Evolutionary conservation across 345 rosid genomes (phyloP).

Genomic region (Populus simonii): DNA sequence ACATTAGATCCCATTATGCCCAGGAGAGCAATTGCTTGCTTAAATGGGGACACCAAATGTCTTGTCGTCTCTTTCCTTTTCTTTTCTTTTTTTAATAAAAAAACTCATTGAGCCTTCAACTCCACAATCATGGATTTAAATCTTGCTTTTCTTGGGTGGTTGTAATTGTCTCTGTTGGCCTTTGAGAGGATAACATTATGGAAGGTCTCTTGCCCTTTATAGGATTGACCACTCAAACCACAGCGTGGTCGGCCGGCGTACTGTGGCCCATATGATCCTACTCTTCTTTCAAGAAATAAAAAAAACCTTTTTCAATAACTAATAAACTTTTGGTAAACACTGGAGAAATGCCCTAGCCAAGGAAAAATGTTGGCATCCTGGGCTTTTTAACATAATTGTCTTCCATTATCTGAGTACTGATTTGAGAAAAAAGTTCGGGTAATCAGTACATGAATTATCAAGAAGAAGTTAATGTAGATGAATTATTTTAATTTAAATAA

Average conservation of each 20-base stretch:
- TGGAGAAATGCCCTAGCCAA: background rate
- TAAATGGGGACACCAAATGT: conserved; percentile 21
- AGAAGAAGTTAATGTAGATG: too few relatives aligned
- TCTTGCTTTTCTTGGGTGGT: conserved; percentile 8
- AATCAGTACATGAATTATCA: too few relatives aligned
- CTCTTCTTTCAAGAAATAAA: background rate
- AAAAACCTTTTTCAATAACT: background rate
- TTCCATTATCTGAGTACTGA: too few relatives aligned
- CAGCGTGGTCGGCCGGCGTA: background rate
- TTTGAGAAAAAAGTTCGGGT: too few relatives aligned
- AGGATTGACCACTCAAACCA: conserved; percentile 7
- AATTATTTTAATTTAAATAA: too few relatives aligned
- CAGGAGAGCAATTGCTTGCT: background rate
- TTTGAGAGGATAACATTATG: conserved; percentile 19
- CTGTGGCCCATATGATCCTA: background rate
- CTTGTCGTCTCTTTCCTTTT: background rate
- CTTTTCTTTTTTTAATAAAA: too few relatives aligned
- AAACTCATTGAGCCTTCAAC: conserved; percentile 8
- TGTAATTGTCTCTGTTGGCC: conserved; percentile 8
- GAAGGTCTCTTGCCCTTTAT: conserved; percentile 1
- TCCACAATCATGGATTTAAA: conserved; percentile 24
- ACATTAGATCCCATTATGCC: conserved; percentile 11
- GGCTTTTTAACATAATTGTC: background rate
- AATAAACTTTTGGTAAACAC: too few relatives aligned
- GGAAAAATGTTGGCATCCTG: background rate